Evolutionary conservation across 768 basidiomycete genomes (phyloP).

Genomic region (Candolleomyces efflorescens): DNA sequence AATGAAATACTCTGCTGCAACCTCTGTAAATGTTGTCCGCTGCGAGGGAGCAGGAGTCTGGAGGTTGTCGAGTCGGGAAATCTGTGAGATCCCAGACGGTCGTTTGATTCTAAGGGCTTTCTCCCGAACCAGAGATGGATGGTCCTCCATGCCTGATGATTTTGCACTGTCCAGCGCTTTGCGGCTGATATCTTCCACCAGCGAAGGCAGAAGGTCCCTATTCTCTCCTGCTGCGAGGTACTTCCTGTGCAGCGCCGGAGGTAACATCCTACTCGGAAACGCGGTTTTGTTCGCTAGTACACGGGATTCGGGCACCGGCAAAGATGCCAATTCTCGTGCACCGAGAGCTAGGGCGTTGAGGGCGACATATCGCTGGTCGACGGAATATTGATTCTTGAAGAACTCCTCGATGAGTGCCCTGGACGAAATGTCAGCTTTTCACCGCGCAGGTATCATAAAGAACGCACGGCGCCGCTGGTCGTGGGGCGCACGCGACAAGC

Average conservation of each 20-base stretch:
- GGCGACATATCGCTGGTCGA: slow-evolving; percentile 78
- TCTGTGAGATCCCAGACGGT: slow-evolving; percentile 42
- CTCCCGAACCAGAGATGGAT: slow-evolving; percentile 66
- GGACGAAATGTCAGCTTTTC: slow-evolving; percentile 1
- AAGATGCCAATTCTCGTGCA: slow-evolving; percentile 71
- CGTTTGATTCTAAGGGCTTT: slow-evolving; percentile 65
- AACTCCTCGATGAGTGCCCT: slow-evolving; percentile 89
- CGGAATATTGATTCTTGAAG: slow-evolving; percentile 91
- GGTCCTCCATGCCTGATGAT: slow-evolving; percentile 39
- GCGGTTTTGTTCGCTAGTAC: slow-evolving; percentile 31
- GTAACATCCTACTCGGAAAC: slow-evolving; percentile 83
- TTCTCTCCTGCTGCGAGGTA: slow-evolving; percentile 45
- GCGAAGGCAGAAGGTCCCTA: slow-evolving; percentile 42
- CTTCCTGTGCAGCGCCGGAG: slow-evolving; percentile 63
- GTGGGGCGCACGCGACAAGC: slow-evolving; percentile 75
- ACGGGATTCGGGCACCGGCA: slow-evolving; percentile 34
- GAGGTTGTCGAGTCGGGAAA: slow-evolving; percentile 15
- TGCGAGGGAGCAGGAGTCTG: slow-evolving; percentile 1
- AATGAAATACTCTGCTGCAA: slow-evolving; percentile 88
- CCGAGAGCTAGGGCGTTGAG: slow-evolving; percentile 85
- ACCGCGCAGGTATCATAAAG: neutral
- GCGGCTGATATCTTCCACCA: slow-evolving; percentile 61
- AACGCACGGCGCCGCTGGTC: slow-evolving; percentile 79
- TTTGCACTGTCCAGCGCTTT: slow-evolving; percentile 60
- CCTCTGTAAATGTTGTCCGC: slow-evolving; percentile 48